Base-by-base conservation (phyloP, 2,329 filamentous ascomycete genomes). In the Fusarium odoratissimum region DNA sequence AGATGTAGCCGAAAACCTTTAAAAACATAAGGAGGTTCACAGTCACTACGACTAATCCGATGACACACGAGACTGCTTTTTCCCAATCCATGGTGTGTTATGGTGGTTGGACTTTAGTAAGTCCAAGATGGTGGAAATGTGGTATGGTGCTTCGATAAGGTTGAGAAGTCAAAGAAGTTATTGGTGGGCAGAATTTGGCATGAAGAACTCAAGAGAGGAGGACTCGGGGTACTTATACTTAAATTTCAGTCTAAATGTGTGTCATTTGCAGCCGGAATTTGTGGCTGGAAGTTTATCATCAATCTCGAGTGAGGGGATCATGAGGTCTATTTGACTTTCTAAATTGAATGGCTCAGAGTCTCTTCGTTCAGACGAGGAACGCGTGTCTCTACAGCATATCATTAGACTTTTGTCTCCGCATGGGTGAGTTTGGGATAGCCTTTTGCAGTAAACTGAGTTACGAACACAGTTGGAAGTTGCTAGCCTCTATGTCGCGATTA, bases 311-410 rank as follows among this genome's bases (percentile, higher is more conserved):
- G 11, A 40, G 37, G 37, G 19, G 19, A 1, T 35, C 11, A 21
- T 40, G 7, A 8, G 7, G 19, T 35, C 14, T 9, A 35, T 16
- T 35, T 35, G 33, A 16, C 33, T 35, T 35, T 35, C 14, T 35
- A 35, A 9, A 16, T 14, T 17, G 35, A 37, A 37, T 19, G 9
- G 35, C 17, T 19, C 17, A 19, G 8, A 37, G 38, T 10, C 3
- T 41, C 13, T n/a, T n/a, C 5, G 14, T 8, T 14, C 21, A 9
- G 21, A 2, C 13, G 8, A n/a, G 8, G 12, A 25, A 12, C 10
- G 5, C 6, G 6, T 23, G n/a, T 23, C 40, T 23, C 5, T n/a
- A 23, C n/a, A 42, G 8, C 1, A 10, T 4, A 23, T 3, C 6
- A 38, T 23, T 23, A 23, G 8, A 9, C 40, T 42, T 42, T n/a